These are phyloP conservation scores for Diaporthe sp. DNA, from an alignment of 2,329 filamentous ascomycete species.

Conservation along the genomic window DNA sequence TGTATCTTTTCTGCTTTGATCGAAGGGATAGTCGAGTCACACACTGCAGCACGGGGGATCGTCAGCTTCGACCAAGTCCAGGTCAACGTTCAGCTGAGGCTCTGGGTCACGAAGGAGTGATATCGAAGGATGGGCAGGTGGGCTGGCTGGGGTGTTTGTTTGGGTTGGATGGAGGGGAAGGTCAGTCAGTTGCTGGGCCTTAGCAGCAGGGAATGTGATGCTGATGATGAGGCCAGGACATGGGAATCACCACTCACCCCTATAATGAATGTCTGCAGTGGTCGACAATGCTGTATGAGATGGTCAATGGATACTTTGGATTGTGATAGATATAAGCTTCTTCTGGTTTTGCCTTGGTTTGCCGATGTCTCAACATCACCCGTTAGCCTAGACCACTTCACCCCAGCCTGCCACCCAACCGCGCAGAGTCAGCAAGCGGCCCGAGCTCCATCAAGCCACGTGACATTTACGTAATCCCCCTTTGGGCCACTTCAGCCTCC, in stretches of 20 bases:
- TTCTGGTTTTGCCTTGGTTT: conserved; percentile 26
- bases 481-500: neutral
- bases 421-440: conserved; percentile 18
- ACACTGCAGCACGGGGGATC: conserved; percentile 9
- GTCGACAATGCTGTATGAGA: conserved; percentile 38
- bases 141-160: conserved; percentile 24
- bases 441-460: conserved; percentile 18
- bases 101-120: neutral
- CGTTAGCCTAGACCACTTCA: conserved; percentile 22
- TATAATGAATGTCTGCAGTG: conserved; percentile 39
- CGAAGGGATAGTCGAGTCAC: conserved; percentile 18
- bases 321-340: conserved; percentile 40
- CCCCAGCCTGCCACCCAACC: conserved; percentile 9
- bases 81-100: neutral
- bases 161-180: conserved; percentile 33
- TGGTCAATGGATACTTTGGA: conserved; percentile 41
- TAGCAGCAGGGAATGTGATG: neutral
- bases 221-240: neutral
- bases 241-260: conserved; percentile 35
- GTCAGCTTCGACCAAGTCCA: conserved; percentile 12
- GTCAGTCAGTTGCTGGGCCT: neutral
- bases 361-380: conserved; percentile 34
- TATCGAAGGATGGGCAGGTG: conserved; percentile 8
- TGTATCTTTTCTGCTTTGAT: conserved; percentile 30
- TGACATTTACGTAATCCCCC: conserved; percentile 23